These are phyloP conservation scores for Exophiala phaeomuriformis DNA, from an alignment of 2,329 filamentous ascomycete genomes.

Conservation along the genomic window DNA sequence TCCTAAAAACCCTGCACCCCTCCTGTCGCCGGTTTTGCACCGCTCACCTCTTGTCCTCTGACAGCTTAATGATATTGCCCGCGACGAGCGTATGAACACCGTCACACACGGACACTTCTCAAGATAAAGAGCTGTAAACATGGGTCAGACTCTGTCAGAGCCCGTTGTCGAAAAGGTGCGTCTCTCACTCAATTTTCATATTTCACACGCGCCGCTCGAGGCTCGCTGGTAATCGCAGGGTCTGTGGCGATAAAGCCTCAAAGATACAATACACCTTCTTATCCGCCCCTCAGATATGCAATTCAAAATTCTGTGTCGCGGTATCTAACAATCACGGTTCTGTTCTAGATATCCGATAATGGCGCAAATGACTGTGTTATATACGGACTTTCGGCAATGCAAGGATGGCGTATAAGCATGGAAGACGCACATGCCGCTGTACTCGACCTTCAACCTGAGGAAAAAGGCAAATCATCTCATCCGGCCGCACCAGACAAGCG, in stretches of 20 bases:
- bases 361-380: constrained; percentile 88
- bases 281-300: not conserved
- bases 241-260: not conserved
- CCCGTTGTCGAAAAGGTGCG: constrained; percentile 96
- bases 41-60: constrained; percentile 14
- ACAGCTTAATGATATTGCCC: constrained; percentile 19
- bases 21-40: constrained; percentile 26
- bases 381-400: constrained; percentile 96
- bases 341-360: constrained; percentile 67
- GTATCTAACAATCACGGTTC: constrained; percentile 2
- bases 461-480: constrained; percentile 45
- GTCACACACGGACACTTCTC: constrained; percentile 5
- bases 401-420: constrained; percentile 99
- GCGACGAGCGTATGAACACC: constrained; percentile 16
- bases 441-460: constrained; percentile 70
- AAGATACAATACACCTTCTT: not conserved
- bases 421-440: constrained; percentile 89
- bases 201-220: not conserved
- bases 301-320: not conserved
- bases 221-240: not conserved
- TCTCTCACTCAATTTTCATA: not conserved
- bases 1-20: constrained; percentile 4
- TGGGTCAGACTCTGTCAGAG: constrained; percentile 99
- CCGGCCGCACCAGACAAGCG: constrained; percentile 62
- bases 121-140: constrained; percentile 40